Base-by-base conservation (phyloP, 805 yeast species). In the Metschnikowia noctiluminum region DNA sequence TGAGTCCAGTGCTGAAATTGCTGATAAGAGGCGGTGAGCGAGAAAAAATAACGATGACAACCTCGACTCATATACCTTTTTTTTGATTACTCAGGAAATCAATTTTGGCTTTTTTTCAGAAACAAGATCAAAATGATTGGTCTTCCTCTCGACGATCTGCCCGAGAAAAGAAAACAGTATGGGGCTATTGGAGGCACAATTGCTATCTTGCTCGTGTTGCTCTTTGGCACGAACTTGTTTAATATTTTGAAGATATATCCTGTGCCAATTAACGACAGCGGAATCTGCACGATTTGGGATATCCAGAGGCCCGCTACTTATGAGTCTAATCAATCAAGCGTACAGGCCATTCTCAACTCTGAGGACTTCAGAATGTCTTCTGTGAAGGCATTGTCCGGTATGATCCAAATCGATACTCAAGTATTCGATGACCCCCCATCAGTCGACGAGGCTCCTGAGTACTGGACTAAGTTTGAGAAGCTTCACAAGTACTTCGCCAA, bases 401-500 rank as follows among this genome's bases (percentile, higher is more conserved):
- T 52, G 51, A 38, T 56, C 27, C 55, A 56, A 48, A 46, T 56
- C 27, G 59, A 56, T 45, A 56, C 60, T 32, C 56, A 53, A 34
- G 36, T 55, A n/a, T 49, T 37, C 44, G 60, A 56, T 43, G 45
- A 50, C 32, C 60, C 57, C 7, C 60, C 60, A 6, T 37, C 36
- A 7, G 59, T 56, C 31, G 57, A 49, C 30, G 43, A 42, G 10
- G 47, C 44, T 34, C 60, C 60, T 2, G 57, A 53, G 44, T 53
- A 53, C 48, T 56, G 60, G 60, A 42, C 42, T 21, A 50, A 56
- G 26, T 59, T 62, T 42, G 49, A 58, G 39, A 46, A 59, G 14
- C 62, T 71, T 36, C 73, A 68, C 54, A 39, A 48, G 12, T 69
- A 63, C 54, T 59, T 71, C 46, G 62, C 59, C 35, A 46, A 62